These are phyloP conservation scores for Sordariomycetes sp. DNA, from an alignment of 2,329 filamentous ascomycete species.

Conservation along the genomic window DNA sequence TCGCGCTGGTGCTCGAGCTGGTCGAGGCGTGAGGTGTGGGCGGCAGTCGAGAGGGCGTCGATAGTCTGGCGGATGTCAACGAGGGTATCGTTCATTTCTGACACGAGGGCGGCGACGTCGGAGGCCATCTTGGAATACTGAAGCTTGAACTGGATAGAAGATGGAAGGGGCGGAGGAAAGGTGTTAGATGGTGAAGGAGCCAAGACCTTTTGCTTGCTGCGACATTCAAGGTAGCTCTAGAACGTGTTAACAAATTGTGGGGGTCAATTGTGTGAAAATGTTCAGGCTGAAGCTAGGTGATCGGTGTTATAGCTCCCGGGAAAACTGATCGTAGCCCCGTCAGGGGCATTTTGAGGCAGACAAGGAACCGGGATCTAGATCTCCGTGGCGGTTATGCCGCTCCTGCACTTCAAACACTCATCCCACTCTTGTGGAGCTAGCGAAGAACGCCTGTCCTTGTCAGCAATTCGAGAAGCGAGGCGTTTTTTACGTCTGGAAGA, in stretches of 20 bases:
- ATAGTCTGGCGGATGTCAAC: slow-evolving; percentile 26
- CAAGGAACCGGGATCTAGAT: not conserved
- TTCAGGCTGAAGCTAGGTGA: not conserved
- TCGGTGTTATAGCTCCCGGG: not conserved
- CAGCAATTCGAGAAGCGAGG: too few species aligned
- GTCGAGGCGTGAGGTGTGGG: slow-evolving; percentile 24
- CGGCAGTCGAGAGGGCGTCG: slow-evolving; percentile 17
- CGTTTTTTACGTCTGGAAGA: too few species aligned
- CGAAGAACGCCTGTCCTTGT: too few species aligned
- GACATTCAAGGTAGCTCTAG: too few species aligned
- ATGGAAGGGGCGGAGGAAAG: too few species aligned
- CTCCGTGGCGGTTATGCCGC: not conserved
- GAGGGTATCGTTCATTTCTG: slow-evolving; percentile 30
- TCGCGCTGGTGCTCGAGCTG: slow-evolving; percentile 27
- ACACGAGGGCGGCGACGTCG: slow-evolving; percentile 25
- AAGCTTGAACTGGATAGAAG: too few species aligned
- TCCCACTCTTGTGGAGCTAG: not conserved
- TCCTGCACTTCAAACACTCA: not conserved
- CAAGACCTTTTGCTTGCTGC: too few species aligned
- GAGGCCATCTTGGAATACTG: not conserved
- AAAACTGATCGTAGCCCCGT: not conserved
- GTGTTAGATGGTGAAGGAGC: too few species aligned
- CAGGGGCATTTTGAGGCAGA: not conserved
- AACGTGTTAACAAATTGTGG: too few species aligned
- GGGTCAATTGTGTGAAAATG: not conserved